Evolutionary conservation across 225 moss, liverwort and hornwort genomes (phyloP).

Genomic region (Bryum argenteum): DNA sequence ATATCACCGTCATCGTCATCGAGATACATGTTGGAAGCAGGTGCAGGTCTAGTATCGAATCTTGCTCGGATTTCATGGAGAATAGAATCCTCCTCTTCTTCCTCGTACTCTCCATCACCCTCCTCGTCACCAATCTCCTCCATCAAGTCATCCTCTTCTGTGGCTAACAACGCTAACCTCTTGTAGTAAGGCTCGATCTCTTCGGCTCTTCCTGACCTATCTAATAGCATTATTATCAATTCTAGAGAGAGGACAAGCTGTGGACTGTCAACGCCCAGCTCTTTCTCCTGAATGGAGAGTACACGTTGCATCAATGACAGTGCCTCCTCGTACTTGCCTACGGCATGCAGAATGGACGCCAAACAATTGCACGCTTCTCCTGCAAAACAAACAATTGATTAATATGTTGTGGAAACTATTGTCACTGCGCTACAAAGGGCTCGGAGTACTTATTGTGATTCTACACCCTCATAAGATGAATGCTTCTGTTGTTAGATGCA

Average conservation of each 20-base stretch:
- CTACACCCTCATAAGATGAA: too few species aligned
- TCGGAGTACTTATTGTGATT: too few species aligned
- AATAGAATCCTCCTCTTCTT: background rate
- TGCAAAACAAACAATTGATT: constrained; percentile 33
- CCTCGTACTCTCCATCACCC: constrained; percentile 19
- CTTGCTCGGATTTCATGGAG: constrained; percentile 2
- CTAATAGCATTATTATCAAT: constrained; percentile 72
- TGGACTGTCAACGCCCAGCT: constrained; percentile 63
- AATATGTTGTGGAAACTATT: too few species aligned
- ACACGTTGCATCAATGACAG: constrained; percentile 69
- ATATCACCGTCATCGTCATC: constrained; percentile 19
- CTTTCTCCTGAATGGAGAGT: constrained; percentile 78
- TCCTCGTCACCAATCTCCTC: background rate
- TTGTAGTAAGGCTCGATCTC: constrained; percentile 61
- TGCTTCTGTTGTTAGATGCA: too few species aligned
- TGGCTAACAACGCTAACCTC: constrained; percentile 40
- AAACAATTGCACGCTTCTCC: constrained; percentile 93
- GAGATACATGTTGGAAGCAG: constrained; percentile 28
- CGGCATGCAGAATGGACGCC: constrained; percentile 78
- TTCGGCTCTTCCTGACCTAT: constrained; percentile 59
- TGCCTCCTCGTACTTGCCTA: constrained; percentile 61
- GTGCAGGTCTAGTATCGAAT: constrained; percentile 36
- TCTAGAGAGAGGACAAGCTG: constrained; percentile 76
- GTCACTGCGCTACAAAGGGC: too few species aligned
- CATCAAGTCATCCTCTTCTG: constrained; percentile 19